These are phyloP conservation scores for Moesziomyces globuligerus DNA, from an alignment of 1,284 basidiomycete genomes.

Conservation along the genomic window DNA sequence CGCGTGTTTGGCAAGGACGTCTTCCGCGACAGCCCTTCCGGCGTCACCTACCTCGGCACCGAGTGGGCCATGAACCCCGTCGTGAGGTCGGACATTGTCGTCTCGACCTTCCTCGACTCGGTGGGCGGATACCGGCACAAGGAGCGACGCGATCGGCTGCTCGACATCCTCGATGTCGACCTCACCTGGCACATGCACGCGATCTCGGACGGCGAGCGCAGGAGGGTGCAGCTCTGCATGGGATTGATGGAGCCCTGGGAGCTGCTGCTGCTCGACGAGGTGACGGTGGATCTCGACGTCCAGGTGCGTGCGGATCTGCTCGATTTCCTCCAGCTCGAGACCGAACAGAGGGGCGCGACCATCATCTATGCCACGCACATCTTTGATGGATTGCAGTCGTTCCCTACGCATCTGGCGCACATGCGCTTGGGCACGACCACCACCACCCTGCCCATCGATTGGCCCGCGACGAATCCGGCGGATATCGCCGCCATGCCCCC, in stretches of 20 bases:
- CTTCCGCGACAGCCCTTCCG: constrained; percentile 60
- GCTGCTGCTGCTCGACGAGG: constrained; percentile 91
- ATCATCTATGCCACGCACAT: constrained; percentile 78
- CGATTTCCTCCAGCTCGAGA: constrained; percentile 85
- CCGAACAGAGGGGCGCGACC: constrained; percentile 82
- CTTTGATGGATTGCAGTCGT: constrained; percentile 65
- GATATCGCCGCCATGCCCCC: constrained; percentile 29
- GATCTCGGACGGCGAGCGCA: constrained; percentile 94
- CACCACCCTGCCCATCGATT: constrained; percentile 47
- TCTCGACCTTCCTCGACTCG: constrained; percentile 78
- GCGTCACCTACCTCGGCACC: constrained; percentile 79
- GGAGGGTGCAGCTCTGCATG: constrained; percentile 93
- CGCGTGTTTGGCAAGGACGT: constrained; percentile 64
- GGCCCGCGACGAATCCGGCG: constrained; percentile 52
- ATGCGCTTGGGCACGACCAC: constrained; percentile 62
- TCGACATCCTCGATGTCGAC: constrained; percentile 94
- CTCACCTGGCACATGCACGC: constrained; percentile 79
- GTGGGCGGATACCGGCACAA: constrained; percentile 96
- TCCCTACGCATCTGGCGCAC: constrained; percentile 65
- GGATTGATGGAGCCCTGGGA: constrained; percentile 97
- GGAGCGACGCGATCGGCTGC: constrained; percentile 82
- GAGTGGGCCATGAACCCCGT: constrained; percentile 93
- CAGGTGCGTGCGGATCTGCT: constrained; percentile 91
- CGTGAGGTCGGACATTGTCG: constrained; percentile 73
- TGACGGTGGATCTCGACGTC: constrained; percentile 98